Evolutionary conservation across 2,329 filamentous ascomycete species (phyloP), one percentile per base, ranked within the genome.

Genomic region (Leptodontidium sp.): DNA sequence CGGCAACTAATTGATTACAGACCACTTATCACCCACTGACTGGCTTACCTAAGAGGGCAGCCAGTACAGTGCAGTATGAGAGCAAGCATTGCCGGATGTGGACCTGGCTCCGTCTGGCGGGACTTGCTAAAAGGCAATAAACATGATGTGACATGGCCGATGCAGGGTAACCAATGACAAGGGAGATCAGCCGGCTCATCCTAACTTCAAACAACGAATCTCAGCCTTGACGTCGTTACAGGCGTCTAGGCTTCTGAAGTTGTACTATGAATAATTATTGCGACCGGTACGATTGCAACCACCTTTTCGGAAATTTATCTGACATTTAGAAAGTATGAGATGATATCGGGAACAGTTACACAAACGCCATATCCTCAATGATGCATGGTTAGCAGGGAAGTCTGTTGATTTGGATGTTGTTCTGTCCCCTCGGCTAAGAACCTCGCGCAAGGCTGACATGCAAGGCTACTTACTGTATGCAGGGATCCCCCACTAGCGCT

Each of bases 61-160:
- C 1, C 21, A 21, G 21, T 21, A 21, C 21, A 29, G 26, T 49
- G 35, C 32, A 5, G 53, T n/a, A 35, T 14, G n/a, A 24, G 21
- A 40, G n/a, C n/a, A 47, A 64, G 17, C 57, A 55, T 40, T 67
- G 57, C 65, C 58, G 65, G 47, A 50, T 53, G 50, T 45, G 38
- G 47, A 50, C 32, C 65, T 38, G 55, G 35, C 47, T 50, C 58
- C 57, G 49, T 62, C 58, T 50, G 65, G 55, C 62, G 63, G 57
- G 29, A 40, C 35, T 47, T 45, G 50, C 55, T 15, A 50, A 62
- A 55, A 52, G 21, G 58, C 57, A 62, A 62, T 55, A 40, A 57
- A 61, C 40, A 47, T 62, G 65, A 66, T 62, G 65, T 52, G 65
- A 62, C 65, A 43, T 47, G 50, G 62, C 12, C 32, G 38, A 57